These are phyloP conservation scores for Cladosporium sphaerospermum DNA, from an alignment of 2,329 filamentous ascomycete genomes.

Conservation along the genomic window DNA sequence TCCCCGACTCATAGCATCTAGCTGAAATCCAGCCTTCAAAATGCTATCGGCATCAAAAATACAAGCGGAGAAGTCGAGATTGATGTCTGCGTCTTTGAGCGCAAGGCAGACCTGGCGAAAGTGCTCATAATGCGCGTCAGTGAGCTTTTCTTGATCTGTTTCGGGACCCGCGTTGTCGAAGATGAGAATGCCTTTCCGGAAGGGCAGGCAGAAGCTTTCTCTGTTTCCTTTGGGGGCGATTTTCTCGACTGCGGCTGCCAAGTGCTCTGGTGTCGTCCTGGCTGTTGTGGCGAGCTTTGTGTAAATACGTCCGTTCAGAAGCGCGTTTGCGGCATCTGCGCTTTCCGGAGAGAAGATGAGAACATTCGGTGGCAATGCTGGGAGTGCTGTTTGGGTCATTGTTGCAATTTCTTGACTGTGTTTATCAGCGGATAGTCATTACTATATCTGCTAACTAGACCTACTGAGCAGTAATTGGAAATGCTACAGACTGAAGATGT, in stretches of 20 bases:
- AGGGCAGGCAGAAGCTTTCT: slow-evolving; percentile 3
- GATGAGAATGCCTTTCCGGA: slow-evolving; percentile 6
- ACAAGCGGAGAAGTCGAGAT: slow-evolving; percentile 8
- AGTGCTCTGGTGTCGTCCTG: slow-evolving; percentile 1
- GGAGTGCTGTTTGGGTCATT: neutral
- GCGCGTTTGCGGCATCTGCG: neutral
- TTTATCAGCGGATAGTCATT: too few relatives aligned
- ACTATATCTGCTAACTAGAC: too few relatives aligned
- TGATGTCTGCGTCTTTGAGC: slow-evolving; percentile 4
- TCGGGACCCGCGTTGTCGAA: neutral
- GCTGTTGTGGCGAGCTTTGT: neutral
- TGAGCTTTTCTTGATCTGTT: neutral
- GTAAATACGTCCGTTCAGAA: neutral
- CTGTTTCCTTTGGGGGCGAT: neutral
- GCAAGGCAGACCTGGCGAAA: slow-evolving; percentile 7
- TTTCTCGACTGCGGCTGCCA: neutral
- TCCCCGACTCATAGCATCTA: slow-evolving; percentile 7
- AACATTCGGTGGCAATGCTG: slow-evolving; percentile 2
- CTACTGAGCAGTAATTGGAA: too few relatives aligned
- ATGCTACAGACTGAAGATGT: too few relatives aligned
- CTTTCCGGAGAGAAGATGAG: slow-evolving; percentile 3
- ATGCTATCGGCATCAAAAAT: slow-evolving; percentile 4
- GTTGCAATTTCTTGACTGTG: neutral
- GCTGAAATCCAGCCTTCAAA: slow-evolving; percentile 5
- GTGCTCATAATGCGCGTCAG: slow-evolving; percentile 2